Evolutionary conservation across 495 filamentous ascomycete genomes (phyloP), one percentile per base, ranked within the genome.

Genomic region (Penicillium herquei): DNA sequence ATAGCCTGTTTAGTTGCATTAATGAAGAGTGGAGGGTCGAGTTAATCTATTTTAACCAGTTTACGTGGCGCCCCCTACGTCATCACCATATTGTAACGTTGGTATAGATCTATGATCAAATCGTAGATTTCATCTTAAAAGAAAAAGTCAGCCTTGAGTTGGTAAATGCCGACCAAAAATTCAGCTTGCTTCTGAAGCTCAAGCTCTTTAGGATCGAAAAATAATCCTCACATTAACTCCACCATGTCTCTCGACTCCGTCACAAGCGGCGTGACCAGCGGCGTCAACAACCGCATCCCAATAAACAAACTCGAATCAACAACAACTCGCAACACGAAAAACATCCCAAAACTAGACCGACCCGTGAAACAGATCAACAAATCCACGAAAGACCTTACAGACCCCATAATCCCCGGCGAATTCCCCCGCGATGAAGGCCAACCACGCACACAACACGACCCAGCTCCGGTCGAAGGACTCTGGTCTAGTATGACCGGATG

Each of bases 401-500:
- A 70, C 41, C 49, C 59, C 1, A 54, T 57, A 0, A 37, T 73
- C 7, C 70, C 70, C 5, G 70, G 69, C 37, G 57, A 68, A 54
- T 73, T 70, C 32, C 70, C 70, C 8, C 59, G 62, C 7, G 67
- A 72, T 26, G 61, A 72, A 11, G 58, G 52, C 7, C 56, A 63
- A 45, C 39, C 42, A 18, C 10, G 58, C 37, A 48, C 35, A 33
- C 37, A 64, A n/a, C 33, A 52, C 16, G 49, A 57, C 8, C 58
- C 49, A 49, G n/a, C 43, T 7, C 64, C 56, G 37, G 56, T 33
- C 33, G 56, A 69, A 67, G 11, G 40, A 68, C 44, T 63, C 51
- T 63, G 62, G 59, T 1, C 31, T 33, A 52, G 44, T 6, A 44
- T 63, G 32, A 52, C 7, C 18, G 31, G 16, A 37, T 69, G 69